Evolutionary conservation across 148 eudicot genomes (phyloP).

Genomic region (Bassia scoparia): DNA sequence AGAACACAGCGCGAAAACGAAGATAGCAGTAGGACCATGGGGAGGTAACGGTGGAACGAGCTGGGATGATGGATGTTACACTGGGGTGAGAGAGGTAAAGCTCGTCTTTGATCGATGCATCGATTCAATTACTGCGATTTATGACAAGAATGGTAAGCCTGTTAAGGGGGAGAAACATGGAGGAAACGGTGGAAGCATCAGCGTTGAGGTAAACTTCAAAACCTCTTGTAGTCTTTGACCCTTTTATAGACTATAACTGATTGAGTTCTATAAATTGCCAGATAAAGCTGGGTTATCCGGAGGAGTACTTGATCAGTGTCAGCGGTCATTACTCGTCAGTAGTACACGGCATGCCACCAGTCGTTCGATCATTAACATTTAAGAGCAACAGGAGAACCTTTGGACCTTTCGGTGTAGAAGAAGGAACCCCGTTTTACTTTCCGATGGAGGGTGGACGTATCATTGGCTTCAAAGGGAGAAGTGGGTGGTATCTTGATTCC

Average conservation of each 20-base stretch:
- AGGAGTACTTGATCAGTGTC: constrained; percentile 49
- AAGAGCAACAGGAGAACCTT: constrained; percentile 54
- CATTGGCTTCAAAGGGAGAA: constrained; percentile 57
- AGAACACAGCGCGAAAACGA: constrained; percentile 30
- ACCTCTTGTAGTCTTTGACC: background rate
- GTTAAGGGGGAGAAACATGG: constrained; percentile 3
- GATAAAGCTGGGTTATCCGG: constrained; percentile 67
- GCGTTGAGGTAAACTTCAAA: constrained; percentile 36
- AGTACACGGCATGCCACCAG: constrained; percentile 51
- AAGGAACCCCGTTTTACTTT: constrained; percentile 56
- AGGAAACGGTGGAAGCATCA: constrained; percentile 36
- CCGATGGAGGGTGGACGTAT: constrained; percentile 50
- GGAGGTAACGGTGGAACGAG: constrained; percentile 51
- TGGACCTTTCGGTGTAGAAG: constrained; percentile 63
- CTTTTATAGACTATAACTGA: too few relatives aligned
- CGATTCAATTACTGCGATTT: constrained; percentile 46
- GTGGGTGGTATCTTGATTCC: constrained; percentile 71
- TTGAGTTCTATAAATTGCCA: constrained; percentile 4
- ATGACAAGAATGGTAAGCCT: constrained; percentile 44
- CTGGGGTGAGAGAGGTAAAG: constrained; percentile 50
- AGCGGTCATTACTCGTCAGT: constrained; percentile 54
- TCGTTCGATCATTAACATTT: constrained; percentile 54
- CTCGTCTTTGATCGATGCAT: constrained; percentile 49
- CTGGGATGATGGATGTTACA: constrained; percentile 60
- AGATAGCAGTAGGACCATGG: constrained; percentile 53